Percentiles rank a stretch among this genome's conserved stretches.
phyloP scores from a whole-genome alignment of 2,329 filamentous ascomycete species.

The Calcarisporium arbuscula region DNA sequence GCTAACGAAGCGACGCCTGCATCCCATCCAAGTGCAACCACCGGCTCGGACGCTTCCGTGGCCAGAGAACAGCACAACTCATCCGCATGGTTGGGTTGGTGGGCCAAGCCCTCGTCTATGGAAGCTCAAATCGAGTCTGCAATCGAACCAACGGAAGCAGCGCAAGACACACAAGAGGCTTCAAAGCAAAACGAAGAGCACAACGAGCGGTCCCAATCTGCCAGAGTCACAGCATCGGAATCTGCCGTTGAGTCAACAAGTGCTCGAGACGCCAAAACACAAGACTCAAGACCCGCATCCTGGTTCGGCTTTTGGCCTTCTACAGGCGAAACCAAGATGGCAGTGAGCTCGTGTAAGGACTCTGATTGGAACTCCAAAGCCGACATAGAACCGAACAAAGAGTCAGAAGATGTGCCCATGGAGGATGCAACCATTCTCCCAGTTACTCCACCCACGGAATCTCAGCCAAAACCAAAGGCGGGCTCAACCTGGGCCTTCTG shows the following conservation, averaged over 20 bases:
- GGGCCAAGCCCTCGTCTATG: constrained; percentile 25
- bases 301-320: constrained; percentile 37
- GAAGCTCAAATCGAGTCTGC: constrained; percentile 14
- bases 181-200: too few relatives aligned
- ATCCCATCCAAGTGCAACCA: background rate
- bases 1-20: too few relatives aligned
- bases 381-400: constrained; percentile 15
- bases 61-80: constrained; percentile 22
- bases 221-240: too few relatives aligned
- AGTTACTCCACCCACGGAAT: constrained; percentile 21
- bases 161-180: constrained; percentile 12
- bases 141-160: constrained; percentile 5
- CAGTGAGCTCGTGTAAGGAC: constrained; percentile 3
- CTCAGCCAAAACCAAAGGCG: constrained; percentile 35
- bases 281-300: constrained; percentile 17
- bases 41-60: constrained; percentile 5
- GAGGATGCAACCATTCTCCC: constrained; percentile 38
- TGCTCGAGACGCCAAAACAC: too few relatives aligned
- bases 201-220: too few relatives aligned
- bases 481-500: constrained; percentile 77
- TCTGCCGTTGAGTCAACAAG: too few relatives aligned
- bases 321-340: constrained; percentile 10
- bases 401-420: constrained; percentile 35
- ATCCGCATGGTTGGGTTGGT: constrained; percentile 52
- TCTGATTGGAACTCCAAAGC: constrained; percentile 1